A percentile compares a stretch with the other conserved stretches of the same genome.
phyloP scores from a whole-genome alignment of 1,284 basidiomycete genomes.

The Mycena citricolor region DNA sequence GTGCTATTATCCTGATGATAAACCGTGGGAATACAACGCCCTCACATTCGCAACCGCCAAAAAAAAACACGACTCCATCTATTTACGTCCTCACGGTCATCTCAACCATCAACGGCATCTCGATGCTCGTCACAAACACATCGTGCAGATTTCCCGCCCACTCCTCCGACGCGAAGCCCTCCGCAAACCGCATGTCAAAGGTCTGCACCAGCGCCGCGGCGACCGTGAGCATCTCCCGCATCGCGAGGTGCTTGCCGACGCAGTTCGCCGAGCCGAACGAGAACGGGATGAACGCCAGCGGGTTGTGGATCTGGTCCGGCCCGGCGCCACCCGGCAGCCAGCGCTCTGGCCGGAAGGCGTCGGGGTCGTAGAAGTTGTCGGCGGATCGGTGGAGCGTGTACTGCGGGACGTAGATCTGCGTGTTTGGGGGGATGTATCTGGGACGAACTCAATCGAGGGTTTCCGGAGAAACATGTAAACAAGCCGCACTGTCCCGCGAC shows the following conservation, averaged over 20 bases:
- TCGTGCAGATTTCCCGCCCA: slow-evolving; percentile 12
- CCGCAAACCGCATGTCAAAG: slow-evolving; percentile 16
- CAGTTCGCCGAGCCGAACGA: slow-evolving; percentile 32
- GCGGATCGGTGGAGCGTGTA: slow-evolving; percentile 42
- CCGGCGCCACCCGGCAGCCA: slow-evolving; percentile 32
- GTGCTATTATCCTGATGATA: no score
- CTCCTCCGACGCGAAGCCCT: slow-evolving; percentile 1
- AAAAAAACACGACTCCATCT: no score
- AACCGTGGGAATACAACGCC: no score
- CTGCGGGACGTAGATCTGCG: slow-evolving; percentile 44
- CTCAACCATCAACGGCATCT: slow-evolving; percentile 6
- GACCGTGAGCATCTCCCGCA: slow-evolving; percentile 30
- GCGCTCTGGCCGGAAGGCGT: slow-evolving; percentile 42
- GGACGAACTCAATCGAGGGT: not conserved
- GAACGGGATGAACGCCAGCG: slow-evolving; percentile 33
- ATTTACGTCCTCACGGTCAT: not conserved
- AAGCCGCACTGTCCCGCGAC: slow-evolving; percentile 25
- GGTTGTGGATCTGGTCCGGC: slow-evolving; percentile 24
- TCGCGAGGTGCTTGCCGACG: slow-evolving; percentile 31
- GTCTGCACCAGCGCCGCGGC: slow-evolving; percentile 24
- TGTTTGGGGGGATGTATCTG: slow-evolving; percentile 52
- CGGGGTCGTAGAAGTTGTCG: slow-evolving; percentile 43
- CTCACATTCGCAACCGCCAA: no score
- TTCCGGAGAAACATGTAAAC: no score
- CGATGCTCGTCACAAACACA: slow-evolving; percentile 8